Base-by-base conservation (phyloP, 306 rosid genomes). In the Echinosophora koreensis region DNA sequence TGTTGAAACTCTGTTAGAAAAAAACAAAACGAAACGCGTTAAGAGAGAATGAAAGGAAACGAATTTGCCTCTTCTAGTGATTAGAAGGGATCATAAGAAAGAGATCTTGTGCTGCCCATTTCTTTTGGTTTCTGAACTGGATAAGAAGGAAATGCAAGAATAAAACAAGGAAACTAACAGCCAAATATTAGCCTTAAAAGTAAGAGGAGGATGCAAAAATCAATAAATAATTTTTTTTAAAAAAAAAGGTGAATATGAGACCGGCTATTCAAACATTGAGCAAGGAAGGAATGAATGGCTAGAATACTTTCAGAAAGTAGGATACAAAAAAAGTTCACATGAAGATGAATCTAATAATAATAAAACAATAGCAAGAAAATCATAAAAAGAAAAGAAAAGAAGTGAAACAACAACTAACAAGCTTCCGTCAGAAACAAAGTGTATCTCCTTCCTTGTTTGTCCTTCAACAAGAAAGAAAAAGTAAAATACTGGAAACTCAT, bases 351-450 rank as follows among this genome's bases (percentile, higher is more conserved):
- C 28, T 1, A 78, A 46, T 79, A 67, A 74, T 1, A 78, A 46
- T 79, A 67, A 74, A 78, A 38, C 54, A 65, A 59, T 22, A 74
- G 34, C 6, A 35, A 61, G 0, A 15, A 15, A 79, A 62, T 37
- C 3, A 12, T 51, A 12, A 46, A 8, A 9, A 30, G 5, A 17
- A 8, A 9, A 30, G 5, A 17, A 14, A 49, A 64, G 8, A 57
- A 37, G 27, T 15, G 32, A 41, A 41, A 41, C 2, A 80, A 59
- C 69, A 65, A 28, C 5, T 5, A 52, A 70, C 12, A 55, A 64
- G 18, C 42, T 39, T 60, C 66, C 64, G 77, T 52, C 9, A 51
- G 4, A 73, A 83, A 73, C 77, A 73, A 73, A 67, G 75, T 2
- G 5, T 2, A 22, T 17, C 38, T 54, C 47, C 15, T 50, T 22